These are phyloP conservation scores for Pelargonium nanum DNA, from an alignment of 345 rosid species.

Conservation along the genomic window DNA sequence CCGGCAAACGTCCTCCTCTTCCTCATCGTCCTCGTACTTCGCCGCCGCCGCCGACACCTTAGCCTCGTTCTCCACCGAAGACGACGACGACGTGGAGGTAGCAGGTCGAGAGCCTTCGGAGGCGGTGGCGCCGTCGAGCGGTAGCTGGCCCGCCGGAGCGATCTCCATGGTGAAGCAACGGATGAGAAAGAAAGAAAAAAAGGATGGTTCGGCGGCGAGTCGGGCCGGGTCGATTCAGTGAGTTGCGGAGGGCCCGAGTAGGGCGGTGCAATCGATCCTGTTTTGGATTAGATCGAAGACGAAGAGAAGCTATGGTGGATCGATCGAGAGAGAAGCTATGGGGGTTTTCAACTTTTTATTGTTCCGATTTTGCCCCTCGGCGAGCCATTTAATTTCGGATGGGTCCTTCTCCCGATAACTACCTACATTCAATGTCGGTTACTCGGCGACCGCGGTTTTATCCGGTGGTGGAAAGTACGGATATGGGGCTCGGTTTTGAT, in stretches of 20 bases:
- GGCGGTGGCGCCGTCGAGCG: conserved; percentile 14
- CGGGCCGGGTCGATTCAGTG: neutral
- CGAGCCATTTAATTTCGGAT: no score
- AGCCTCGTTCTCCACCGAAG: conserved; percentile 11
- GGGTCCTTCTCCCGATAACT: no score
- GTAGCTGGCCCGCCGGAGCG: conserved; percentile 22
- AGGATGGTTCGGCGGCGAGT: neutral
- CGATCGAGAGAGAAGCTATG: no score
- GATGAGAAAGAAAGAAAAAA: conserved; percentile 5
- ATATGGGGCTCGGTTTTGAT: no score
- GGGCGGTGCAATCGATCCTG: neutral
- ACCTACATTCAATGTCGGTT: no score
- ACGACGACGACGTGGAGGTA: conserved; percentile 11
- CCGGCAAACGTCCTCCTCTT: conserved; percentile 97
- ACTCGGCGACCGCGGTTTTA: no score
- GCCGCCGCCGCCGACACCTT: conserved; percentile 9
- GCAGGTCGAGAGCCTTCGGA: conserved; percentile 14
- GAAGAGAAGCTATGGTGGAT: no score
- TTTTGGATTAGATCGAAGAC: neutral
- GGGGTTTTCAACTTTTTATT: no score
- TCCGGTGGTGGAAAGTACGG: no score
- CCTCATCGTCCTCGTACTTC: conserved; percentile 48
- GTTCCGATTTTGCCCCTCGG: no score
- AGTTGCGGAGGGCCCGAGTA: neutral
- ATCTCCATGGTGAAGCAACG: conserved; percentile 34